Base-by-base conservation (phyloP, 192 early-diverging fungal species). In the Coemansia sp. region DNA sequence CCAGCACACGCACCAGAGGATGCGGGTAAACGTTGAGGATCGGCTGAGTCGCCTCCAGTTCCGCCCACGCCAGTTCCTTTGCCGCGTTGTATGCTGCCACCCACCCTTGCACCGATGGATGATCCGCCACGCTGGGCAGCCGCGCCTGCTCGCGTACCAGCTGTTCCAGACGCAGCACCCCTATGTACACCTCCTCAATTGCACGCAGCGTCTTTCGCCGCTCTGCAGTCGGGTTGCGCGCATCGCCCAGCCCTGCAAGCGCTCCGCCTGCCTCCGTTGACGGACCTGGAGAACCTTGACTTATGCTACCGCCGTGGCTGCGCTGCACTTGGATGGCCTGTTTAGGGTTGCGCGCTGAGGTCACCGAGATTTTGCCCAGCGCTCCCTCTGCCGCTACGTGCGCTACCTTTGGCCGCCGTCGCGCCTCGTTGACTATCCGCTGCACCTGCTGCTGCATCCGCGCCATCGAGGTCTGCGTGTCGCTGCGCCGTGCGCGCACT, bases 381-480 rank as follows among this genome's bases (percentile, higher is more conserved):
- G 95, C 94, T 18, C 96, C 96, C 73, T 97, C 97, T 50, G 96
- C 78, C 19, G 94, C 86, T 34, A 95, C 91, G 86, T 73, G 47
- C n/a, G 89, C 88, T 27, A 88, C 86, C 59, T 94, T 97, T 38
- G 91, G 93, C 62, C 90, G 90, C 48, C 89, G 83, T 67, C 91
- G 93, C 41, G 95, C 90, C 57, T 91, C 89, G 64, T 94, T 94
- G 62, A 99, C 95, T 64, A 99, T 90, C 25, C 94, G 89, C 80
- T 97, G 91, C 56, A 99, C 92, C 60, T 99, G 95, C 72, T 94
- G 90, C 61, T 97, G 93, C 92, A 98, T 93, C 26, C 83, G 78
- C 8, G 81, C 76, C 81, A 85, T 85, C 30, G 82, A 83, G 64
- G 73, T 85, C 49, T 88, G 81, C 30, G 70, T 73, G 62, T 67